phyloP scores from a whole-genome alignment of 805 yeast species.

The Kockiozyma suomiensis region DNA sequence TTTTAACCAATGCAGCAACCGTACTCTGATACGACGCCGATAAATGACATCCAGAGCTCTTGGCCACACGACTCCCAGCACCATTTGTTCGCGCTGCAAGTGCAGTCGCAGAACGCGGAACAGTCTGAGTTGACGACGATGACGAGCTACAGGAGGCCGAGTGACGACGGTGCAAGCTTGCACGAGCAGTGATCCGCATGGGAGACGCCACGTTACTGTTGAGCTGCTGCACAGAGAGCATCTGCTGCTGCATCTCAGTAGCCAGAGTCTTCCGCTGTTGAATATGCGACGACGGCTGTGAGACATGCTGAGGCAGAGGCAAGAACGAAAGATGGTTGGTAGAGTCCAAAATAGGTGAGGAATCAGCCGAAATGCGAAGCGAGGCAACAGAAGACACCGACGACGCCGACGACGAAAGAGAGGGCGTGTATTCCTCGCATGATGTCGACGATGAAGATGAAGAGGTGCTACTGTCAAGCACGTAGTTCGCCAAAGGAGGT shows the following conservation, averaged over 20 bases:
- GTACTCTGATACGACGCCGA: constrained; percentile 3
- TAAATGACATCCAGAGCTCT: neutral
- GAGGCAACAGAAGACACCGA: constrained; percentile 18
- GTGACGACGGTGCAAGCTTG: constrained; percentile 21
- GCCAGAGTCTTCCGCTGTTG: neutral
- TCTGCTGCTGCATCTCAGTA: constrained; percentile 8
- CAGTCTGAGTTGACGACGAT: neutral
- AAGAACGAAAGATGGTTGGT: constrained; percentile 3
- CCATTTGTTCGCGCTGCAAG: neutral
- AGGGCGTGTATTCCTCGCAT: constrained; percentile 23
- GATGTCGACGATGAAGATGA: constrained; percentile 22
- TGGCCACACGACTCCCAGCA: constrained; percentile 2
- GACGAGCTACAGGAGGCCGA: constrained; percentile 16
- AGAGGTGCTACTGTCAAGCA: neutral
- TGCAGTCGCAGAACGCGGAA: neutral
- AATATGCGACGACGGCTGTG: neutral
- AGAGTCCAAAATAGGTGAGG: constrained; percentile 11
- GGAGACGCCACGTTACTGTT: neutral
- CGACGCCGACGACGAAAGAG: constrained; percentile 17
- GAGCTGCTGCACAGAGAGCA: neutral
- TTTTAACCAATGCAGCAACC: constrained; percentile 12
- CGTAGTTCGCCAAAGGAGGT: neutral
- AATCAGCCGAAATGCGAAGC: constrained; percentile 13
- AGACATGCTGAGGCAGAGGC: constrained; percentile 10
- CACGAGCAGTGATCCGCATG: neutral